A percentile compares a stretch with the other conserved stretches of the same genome.
These are phyloP conservation scores for Tricholomella constricta DNA, from an alignment of 768 basidiomycete genomes.

Conservation along the genomic window DNA sequence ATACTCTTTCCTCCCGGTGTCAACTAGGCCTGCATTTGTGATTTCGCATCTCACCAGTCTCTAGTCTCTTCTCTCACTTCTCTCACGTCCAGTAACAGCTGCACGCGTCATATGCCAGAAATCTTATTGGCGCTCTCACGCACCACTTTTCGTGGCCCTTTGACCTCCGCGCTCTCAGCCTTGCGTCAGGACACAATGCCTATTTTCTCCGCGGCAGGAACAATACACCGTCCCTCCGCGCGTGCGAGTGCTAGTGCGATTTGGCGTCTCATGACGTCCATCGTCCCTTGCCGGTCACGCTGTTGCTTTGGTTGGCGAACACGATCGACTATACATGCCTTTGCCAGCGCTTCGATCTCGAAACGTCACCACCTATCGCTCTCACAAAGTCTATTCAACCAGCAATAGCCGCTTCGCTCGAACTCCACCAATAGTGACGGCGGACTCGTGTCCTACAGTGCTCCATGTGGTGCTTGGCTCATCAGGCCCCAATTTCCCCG, in stretches of 20 bases:
- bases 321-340: not conserved
- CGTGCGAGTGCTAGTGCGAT: not conserved
- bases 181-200: not conserved
- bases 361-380: conserved; percentile 3
- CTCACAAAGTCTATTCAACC: not conserved
- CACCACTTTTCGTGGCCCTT: conserved; percentile 4
- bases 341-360: not conserved
- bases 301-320: not conserved
- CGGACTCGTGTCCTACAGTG: not conserved
- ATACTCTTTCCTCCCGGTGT: too few relatives aligned
- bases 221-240: not conserved
- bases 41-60: conserved; percentile 18
- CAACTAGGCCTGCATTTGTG: conserved; percentile 2
- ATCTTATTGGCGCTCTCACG: conserved; percentile 16
- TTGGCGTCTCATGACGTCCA: conserved; percentile 1
- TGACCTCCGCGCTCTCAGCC: conserved; percentile 6
- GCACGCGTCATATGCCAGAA: conserved; percentile 8
- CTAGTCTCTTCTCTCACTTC: conserved; percentile 6
- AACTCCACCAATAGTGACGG: not conserved
- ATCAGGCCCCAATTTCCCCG: conserved; percentile 2
- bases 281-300: not conserved
- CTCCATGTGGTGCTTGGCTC: not conserved
- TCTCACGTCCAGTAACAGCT: conserved; percentile 16
- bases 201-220: not conserved
- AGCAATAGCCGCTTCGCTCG: too few relatives aligned